phyloP scores from a whole-genome alignment of 768 basidiomycete species.

The Exidia glandulosa region DNA sequence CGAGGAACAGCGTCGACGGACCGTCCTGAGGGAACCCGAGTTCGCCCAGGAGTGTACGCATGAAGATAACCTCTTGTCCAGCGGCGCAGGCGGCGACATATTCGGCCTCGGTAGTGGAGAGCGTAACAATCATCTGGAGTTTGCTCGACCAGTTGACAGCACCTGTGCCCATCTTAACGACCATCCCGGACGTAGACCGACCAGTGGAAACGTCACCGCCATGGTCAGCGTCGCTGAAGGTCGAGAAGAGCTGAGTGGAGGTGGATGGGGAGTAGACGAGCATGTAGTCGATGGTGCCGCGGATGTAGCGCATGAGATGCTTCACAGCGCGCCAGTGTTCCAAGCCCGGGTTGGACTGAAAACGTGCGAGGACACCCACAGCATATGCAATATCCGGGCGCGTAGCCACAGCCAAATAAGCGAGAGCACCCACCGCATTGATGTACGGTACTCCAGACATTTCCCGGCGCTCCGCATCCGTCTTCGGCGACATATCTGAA shows the following conservation, averaged over 20 bases:
- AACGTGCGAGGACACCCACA: constrained; percentile 20
- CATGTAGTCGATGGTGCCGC: constrained; percentile 19
- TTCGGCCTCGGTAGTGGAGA: constrained; percentile 20
- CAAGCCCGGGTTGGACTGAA: constrained; percentile 17
- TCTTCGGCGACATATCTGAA: constrained; percentile 1
- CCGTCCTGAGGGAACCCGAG: constrained; percentile 5
- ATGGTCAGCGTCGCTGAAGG: constrained; percentile 20
- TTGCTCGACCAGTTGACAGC: constrained; percentile 13
- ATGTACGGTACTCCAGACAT: constrained; percentile 29
- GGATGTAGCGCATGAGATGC: constrained; percentile 25
- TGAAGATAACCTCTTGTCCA: constrained; percentile 14
- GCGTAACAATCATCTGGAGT: constrained; percentile 13
- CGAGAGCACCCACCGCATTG: constrained; percentile 19
- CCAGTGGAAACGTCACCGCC: constrained; percentile 14
- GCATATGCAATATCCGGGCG: constrained; percentile 25
- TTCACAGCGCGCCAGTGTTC: constrained; percentile 29
- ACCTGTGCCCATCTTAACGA: constrained; percentile 11
- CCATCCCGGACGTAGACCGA: constrained; percentile 15
- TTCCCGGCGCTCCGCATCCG: constrained; percentile 3
- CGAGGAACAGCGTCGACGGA: constrained; percentile 20
- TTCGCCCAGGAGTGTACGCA: constrained; percentile 9
- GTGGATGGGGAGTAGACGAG: constrained; percentile 12
- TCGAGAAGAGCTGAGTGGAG: constrained; percentile 5
- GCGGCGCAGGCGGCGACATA: constrained; percentile 14
- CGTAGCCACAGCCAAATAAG: constrained; percentile 21